A percentile compares a stretch with the other conserved stretches of the same genome.
Evolutionary conservation across 2,329 filamentous ascomycete species (phyloP).

Genomic region (Penicillium carneum): DNA sequence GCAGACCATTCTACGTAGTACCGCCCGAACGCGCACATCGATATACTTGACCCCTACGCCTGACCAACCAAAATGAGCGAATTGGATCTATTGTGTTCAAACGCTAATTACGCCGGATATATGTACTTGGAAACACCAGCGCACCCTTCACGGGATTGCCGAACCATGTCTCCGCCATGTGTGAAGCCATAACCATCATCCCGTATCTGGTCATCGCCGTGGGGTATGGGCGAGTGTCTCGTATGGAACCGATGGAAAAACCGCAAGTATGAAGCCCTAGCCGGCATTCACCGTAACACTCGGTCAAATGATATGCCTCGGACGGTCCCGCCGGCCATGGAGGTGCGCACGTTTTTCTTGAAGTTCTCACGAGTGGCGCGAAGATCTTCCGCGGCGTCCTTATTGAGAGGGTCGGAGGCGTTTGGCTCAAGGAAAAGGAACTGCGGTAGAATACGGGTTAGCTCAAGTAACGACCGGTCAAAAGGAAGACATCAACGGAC

Average conservation of each 20-base stretch:
- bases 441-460: constrained; percentile 53
- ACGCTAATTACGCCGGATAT: constrained; percentile 45
- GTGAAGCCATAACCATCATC: constrained; percentile 29
- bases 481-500: constrained; percentile 54
- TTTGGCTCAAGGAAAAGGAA: constrained; percentile 98
- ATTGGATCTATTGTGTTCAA: constrained; percentile 41
- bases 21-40: neutral
- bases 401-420: constrained; percentile 95
- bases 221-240: constrained; percentile 1
- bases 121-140: constrained; percentile 36
- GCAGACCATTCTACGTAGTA: neutral
- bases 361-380: constrained; percentile 85
- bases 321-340: constrained; percentile 82
- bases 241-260: constrained; percentile 2
- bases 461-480: neutral
- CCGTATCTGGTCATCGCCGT: constrained; percentile 14
- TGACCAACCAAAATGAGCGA: constrained; percentile 8
- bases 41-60: neutral
- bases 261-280: neutral
- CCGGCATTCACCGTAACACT: constrained; percentile 69
- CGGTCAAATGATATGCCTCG: constrained; percentile 77
- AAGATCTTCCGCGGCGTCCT: constrained; percentile 93
- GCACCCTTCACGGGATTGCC: constrained; percentile 9
- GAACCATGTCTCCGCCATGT: constrained; percentile 13
- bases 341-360: constrained; percentile 83